A percentile compares a stretch with the other conserved stretches of the same genome.
These are phyloP conservation scores for Eucalyptus cloeziana DNA, from an alignment of 345 rosid species.

Conservation along the genomic window DNA sequence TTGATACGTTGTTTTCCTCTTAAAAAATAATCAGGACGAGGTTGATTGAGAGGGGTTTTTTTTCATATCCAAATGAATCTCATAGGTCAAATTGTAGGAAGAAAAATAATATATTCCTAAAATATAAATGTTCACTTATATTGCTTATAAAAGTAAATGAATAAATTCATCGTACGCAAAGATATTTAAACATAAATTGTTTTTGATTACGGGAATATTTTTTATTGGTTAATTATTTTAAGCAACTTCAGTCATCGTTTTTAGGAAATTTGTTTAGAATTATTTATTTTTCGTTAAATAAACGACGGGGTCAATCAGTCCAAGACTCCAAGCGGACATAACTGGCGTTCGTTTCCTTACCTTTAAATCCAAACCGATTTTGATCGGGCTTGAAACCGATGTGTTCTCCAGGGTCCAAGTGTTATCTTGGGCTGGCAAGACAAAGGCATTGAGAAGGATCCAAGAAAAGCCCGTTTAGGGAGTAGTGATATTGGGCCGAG, in stretches of 20 bases:
- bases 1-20: neutral
- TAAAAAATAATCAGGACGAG: neutral
- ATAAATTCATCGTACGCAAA: fast-evolving
- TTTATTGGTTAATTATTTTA: neutral
- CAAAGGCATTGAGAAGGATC: neutral
- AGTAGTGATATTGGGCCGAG: neutral
- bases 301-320: neutral
- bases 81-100: fast-evolving
- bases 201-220: fast-evolving
- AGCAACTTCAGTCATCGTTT: neutral
- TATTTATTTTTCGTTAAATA: neutral
- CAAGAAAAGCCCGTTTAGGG: neutral
- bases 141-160: neutral
- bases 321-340: neutral
- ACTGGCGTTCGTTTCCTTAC: neutral
- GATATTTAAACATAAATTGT: too few species aligned
- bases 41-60: neutral
- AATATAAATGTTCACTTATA: fast-evolving
- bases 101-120: neutral
- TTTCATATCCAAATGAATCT: neutral
- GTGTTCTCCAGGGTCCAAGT: neutral
- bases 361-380: neutral
- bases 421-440: neutral
- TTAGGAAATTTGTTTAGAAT: neutral
- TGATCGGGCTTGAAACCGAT: neutral